These are phyloP conservation scores for Diaporthe aspalathi DNA, from an alignment of 2,329 filamentous ascomycete species.

Conservation along the genomic window DNA sequence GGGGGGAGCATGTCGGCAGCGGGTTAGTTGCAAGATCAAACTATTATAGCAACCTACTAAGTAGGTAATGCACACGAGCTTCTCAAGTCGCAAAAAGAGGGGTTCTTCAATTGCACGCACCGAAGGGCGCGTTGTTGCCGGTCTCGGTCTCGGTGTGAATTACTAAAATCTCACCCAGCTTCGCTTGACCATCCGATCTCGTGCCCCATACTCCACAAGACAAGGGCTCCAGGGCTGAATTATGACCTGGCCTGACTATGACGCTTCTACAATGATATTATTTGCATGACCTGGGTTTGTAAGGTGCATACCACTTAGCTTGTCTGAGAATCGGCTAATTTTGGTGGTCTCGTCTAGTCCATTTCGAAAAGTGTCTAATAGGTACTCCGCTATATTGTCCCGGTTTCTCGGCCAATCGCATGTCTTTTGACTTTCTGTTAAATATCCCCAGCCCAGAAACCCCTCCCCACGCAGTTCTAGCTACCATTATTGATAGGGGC, in stretches of 20 bases:
- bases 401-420: not conserved
- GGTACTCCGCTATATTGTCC: not conserved
- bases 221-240: no score
- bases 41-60: no score
- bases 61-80: no score
- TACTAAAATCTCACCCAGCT: constrained; percentile 5
- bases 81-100: not conserved
- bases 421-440: not conserved
- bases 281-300: not conserved
- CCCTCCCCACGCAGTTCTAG: not conserved
- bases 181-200: not conserved
- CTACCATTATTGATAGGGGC: not conserved
- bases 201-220: not conserved
- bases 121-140: constrained; percentile 18
- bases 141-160: constrained; percentile 5
- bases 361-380: not conserved
- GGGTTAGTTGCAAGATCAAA: not conserved
- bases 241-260: no score
- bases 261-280: not conserved
- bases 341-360: not conserved
- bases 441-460: not conserved
- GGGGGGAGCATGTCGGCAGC: not conserved
- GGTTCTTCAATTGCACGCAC: not conserved
- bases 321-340: not conserved
- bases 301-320: not conserved